Conservation (phyloP, 345 rosid genomes). For the Corchorus olitorius region DNA sequence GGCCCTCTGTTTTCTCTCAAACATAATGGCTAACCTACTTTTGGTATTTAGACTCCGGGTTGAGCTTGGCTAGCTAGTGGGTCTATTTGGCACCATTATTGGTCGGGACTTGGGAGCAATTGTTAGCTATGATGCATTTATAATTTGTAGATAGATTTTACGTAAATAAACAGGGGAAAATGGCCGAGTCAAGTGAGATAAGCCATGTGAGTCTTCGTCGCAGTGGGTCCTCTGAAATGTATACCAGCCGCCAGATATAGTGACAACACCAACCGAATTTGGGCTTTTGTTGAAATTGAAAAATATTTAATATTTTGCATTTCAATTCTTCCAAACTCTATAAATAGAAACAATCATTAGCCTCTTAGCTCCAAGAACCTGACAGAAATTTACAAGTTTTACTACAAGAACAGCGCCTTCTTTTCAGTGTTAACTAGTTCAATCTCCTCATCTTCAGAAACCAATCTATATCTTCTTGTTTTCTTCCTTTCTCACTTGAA, state of each 20-base stretch:
- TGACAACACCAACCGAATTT: background rate
- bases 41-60: too few species aligned
- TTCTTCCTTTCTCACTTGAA: background rate
- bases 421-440: background rate
- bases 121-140: too few species aligned
- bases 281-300: background rate
- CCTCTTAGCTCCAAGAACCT: background rate
- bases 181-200: background rate
- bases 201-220: constrained; percentile 7
- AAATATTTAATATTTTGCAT: too few species aligned
- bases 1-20: background rate
- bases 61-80: background rate
- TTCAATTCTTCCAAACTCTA: background rate
- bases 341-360: background rate
- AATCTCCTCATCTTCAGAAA: background rate
- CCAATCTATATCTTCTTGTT: background rate
- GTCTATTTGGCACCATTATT: too few species aligned
- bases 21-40: too few species aligned
- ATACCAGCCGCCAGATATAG: background rate
- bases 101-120: too few species aligned
- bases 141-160: too few species aligned
- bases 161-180: too few species aligned
- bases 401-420: background rate
- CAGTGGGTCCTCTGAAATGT: background rate
- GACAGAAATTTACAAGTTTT: background rate